phyloP scores from a whole-genome alignment of 2,329 filamentous ascomycete genomes.

The Neonectria ditissima region DNA sequence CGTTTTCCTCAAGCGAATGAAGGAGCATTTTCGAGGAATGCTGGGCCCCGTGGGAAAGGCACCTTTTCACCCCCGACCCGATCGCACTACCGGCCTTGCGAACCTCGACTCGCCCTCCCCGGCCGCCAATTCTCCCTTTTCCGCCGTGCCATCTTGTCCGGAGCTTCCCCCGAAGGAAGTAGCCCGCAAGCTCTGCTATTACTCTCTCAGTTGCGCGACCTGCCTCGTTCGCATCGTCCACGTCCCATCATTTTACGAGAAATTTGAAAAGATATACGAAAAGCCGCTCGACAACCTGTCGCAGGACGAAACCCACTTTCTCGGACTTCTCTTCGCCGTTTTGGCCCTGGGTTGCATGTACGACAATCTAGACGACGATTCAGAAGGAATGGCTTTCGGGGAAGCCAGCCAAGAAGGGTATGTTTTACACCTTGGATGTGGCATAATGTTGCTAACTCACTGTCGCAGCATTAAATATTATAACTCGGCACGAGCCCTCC shows the following conservation, averaged over 20 bases:
- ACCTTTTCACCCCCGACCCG: slow-evolving; percentile 67
- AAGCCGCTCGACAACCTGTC: slow-evolving; percentile 71
- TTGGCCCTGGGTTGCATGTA: slow-evolving; percentile 82
- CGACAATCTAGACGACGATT: slow-evolving; percentile 66
- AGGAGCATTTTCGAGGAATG: slow-evolving; percentile 85
- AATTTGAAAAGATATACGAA: slow-evolving; percentile 82
- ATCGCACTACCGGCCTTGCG: slow-evolving; percentile 61
- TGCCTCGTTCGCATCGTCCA: slow-evolving; percentile 79
- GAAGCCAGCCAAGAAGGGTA: slow-evolving; percentile 68
- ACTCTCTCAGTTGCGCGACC: slow-evolving; percentile 68
- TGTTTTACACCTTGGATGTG: slow-evolving; percentile 35
- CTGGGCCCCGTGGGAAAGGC: slow-evolving; percentile 73
- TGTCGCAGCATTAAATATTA: slow-evolving; percentile 77
- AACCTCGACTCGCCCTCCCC: slow-evolving; percentile 79
- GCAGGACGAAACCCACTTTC: slow-evolving; percentile 73
- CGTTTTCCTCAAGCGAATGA: slow-evolving; percentile 87
- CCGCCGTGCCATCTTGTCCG: slow-evolving; percentile 63
- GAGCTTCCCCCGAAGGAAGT: slow-evolving; percentile 77
- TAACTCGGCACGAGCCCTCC: slow-evolving; percentile 72
- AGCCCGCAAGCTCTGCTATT: slow-evolving; percentile 65
- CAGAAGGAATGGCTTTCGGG: slow-evolving; percentile 61
- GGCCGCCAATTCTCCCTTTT: slow-evolving; percentile 71
- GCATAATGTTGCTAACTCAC: slow-evolving; percentile 35
- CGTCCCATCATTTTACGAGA: slow-evolving; percentile 81
- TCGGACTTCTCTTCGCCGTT: slow-evolving; percentile 78